phyloP scores from a whole-genome alignment of 176 grass and related monocot species.

The Neostapfia colusana region DNA sequence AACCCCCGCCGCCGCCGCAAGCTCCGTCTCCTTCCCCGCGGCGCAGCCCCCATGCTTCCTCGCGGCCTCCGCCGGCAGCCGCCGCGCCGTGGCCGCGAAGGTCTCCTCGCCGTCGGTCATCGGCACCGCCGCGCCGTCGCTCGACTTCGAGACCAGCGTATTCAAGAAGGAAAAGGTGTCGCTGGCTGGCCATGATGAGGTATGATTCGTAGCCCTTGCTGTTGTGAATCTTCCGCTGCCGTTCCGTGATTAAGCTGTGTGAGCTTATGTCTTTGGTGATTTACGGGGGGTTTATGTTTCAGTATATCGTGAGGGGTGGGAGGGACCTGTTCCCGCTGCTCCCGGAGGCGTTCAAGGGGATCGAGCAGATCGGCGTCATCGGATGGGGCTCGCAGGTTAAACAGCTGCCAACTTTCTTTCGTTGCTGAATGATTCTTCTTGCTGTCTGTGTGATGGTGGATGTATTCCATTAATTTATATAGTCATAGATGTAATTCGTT shows the following conservation, averaged over 20 bases:
- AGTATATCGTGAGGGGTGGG: constrained; percentile 82
- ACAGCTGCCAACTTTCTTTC: background rate
- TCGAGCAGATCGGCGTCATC: constrained; percentile 76
- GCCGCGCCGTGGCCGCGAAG: constrained; percentile 35
- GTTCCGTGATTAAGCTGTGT: background rate
- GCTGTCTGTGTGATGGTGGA: background rate
- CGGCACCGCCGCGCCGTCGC: constrained; percentile 42
- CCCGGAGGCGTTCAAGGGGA: constrained; percentile 73
- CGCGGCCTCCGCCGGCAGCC: constrained; percentile 27
- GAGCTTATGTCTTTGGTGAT: constrained; percentile 1
- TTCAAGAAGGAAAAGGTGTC: constrained; percentile 86
- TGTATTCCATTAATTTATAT: background rate
- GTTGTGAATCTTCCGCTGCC: background rate
- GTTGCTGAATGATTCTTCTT: background rate
- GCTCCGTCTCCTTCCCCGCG: constrained; percentile 33
- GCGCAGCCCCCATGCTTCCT: constrained; percentile 24
- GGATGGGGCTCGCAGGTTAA: constrained; percentile 79
- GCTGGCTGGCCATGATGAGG: constrained; percentile 66
- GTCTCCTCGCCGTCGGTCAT: constrained; percentile 47
- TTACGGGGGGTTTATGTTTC: constrained; percentile 2
- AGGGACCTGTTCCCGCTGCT: constrained; percentile 69
- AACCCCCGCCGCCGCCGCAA: constrained; percentile 29
- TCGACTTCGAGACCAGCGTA: constrained; percentile 71
- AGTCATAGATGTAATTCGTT: background rate
- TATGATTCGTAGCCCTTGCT: constrained; percentile 14